A percentile compares a stretch with the other conserved stretches of the same genome.
These are phyloP conservation scores for Phytophthora palmivora DNA, from an alignment of 352 stramenopile species.

Conservation along the genomic window DNA sequence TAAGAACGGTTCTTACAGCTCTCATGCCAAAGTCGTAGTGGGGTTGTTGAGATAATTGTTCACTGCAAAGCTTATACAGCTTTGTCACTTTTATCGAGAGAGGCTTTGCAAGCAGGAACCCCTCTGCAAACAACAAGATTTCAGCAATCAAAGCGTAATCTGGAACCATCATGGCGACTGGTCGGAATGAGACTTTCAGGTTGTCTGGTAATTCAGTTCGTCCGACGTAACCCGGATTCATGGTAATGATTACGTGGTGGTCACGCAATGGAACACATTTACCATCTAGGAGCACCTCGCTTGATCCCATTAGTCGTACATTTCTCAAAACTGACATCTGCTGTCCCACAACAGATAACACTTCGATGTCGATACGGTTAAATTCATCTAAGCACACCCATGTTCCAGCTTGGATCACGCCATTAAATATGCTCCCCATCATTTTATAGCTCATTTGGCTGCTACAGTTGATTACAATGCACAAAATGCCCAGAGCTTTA, in stretches of 20 bases:
- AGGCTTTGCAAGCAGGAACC: constrained; percentile 71
- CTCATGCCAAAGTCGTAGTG: constrained; percentile 93
- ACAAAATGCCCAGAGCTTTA: constrained; percentile 91
- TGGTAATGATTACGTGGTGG: constrained; percentile 89
- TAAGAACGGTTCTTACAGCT: constrained; percentile 83
- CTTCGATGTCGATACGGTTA: constrained; percentile 90
- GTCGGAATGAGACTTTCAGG: constrained; percentile 84
- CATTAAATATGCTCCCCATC: constrained; percentile 89
- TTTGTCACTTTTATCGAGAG: constrained; percentile 78
- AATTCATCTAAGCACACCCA: constrained; percentile 93
- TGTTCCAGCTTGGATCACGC: constrained; percentile 73
- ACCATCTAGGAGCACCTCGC: constrained; percentile 65
- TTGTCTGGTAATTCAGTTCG: constrained; percentile 88
- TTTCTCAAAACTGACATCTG: constrained; percentile 80
- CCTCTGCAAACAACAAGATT: constrained; percentile 86
- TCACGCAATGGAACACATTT: constrained; percentile 61
- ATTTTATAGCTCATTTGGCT: constrained; percentile 95
- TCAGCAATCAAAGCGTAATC: constrained; percentile 87
- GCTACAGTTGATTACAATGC: constrained; percentile 97
- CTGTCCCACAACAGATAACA: constrained; percentile 89
- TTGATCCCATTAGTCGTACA: constrained; percentile 41
- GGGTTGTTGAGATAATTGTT: constrained; percentile 84
- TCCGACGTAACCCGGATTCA: constrained; percentile 88
- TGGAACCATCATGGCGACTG: constrained; percentile 91
- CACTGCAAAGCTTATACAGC: constrained; percentile 85